Evolutionary conservation across 1,284 basidiomycete species (phyloP), one percentile per base, ranked within the genome.

Genomic region (Boletus calvinii): DNA sequence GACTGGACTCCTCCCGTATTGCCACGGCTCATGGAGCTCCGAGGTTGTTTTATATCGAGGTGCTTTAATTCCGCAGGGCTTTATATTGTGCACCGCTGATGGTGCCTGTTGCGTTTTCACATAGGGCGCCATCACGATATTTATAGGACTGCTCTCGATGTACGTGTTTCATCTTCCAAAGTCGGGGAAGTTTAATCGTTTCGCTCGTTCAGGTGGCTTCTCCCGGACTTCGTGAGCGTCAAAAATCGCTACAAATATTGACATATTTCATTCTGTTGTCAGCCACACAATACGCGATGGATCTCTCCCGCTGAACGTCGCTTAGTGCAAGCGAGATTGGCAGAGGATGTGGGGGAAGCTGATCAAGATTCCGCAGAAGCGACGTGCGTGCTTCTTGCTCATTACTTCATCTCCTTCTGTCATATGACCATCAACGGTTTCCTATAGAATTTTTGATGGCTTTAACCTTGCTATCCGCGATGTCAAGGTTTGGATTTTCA

Each of bases 31-130:
- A 55, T 41, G 12, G 0, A 41, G 29, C 46, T 20, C 6, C 41
- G 53, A 62, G 81, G 83, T 56, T 85, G 31, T 85, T 85, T 63
- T 84, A 77, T 56, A 81, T 84, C 40, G 83, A 85, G 72, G 82
- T 80, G 18, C 15, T 20, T 7, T 29, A 43, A 12, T 42, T 17
- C 9, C 13, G 34, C 11, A 10, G 7, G 10, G 13, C 13, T 6
- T 5, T 43, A 24, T 29, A 8, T 35, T 34, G 6, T 8, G 6
- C 6, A 13, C 6, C 4, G 6, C 29, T 60, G 26, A 64, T 29
- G 3, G 6, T 12, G 15, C 18, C 10, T 7, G 6, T 31, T 30
- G 12, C 35, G 12, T 26, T 46, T 35, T 37, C 20, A 5, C 29
- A 6, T 48, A 84, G 81, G 84, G 83, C 7, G 67, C 77, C 0